These are phyloP conservation scores for Cadophora sp. DNA, from an alignment of 2,329 filamentous ascomycete genomes.

Conservation along the genomic window DNA sequence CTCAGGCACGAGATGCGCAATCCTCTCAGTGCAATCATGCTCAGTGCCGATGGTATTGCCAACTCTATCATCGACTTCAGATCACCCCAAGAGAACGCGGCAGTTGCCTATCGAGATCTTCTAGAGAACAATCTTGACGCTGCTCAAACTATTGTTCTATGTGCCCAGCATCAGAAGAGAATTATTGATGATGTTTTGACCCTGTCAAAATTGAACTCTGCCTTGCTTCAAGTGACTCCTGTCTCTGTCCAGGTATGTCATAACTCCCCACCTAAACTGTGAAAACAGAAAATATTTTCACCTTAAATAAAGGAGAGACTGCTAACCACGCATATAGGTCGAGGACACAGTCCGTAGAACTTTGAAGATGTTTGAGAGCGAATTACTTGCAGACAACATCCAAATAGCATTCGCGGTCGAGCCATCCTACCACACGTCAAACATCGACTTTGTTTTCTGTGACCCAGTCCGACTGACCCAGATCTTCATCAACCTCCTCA, in stretches of 20 bases:
- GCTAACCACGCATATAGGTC: constrained; percentile 52
- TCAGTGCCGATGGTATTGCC: constrained; percentile 76
- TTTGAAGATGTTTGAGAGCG: constrained; percentile 79
- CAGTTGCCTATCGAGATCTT: constrained; percentile 49
- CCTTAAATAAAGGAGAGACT: neutral
- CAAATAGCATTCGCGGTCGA: constrained; percentile 71
- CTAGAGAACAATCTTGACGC: constrained; percentile 69
- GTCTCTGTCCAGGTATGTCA: constrained; percentile 46
- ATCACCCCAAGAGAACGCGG: constrained; percentile 25
- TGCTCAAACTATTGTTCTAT: constrained; percentile 76
- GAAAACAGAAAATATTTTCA: neutral
- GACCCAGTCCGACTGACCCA: constrained; percentile 78
- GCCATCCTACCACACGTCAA: constrained; percentile 66
- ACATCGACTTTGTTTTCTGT: constrained; percentile 73
- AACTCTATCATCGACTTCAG: constrained; percentile 52
- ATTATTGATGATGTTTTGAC: constrained; percentile 72
- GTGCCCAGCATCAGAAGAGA: constrained; percentile 77
- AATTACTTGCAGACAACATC: constrained; percentile 74
- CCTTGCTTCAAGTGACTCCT: constrained; percentile 72
- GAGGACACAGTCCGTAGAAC: constrained; percentile 69
- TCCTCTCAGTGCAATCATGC: constrained; percentile 74
- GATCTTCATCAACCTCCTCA: constrained; percentile 78
- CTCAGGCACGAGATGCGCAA: constrained; percentile 75
- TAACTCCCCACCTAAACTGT: neutral
- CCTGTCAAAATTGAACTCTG: constrained; percentile 73